Evolutionary conservation across 345 rosid species (phyloP), one percentile per base, ranked within the genome.

Genomic region (Dipteronia dyeriana): DNA sequence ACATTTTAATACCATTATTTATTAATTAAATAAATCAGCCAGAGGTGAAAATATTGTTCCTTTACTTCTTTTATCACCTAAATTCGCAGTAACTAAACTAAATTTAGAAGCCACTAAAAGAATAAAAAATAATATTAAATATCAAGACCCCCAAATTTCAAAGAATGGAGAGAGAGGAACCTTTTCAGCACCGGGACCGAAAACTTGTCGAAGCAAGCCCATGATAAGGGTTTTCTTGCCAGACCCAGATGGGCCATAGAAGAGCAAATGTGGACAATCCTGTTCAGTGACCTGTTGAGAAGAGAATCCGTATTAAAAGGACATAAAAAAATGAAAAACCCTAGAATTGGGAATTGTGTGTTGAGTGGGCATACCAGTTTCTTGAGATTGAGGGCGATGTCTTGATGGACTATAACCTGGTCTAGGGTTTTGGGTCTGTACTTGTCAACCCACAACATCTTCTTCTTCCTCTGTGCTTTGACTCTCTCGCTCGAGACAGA

Each of bases 211-310:
- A 71, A 93, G 89, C 68, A 96, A 89, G 22, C 95, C 97, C 93
- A 91, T 91, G 81, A 96, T 87, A 85, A 96, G 97, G 92, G 98
- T 96, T 94, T 96, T 96, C 91, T 96, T 96, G 85, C 99, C 99
- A 29, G 95, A 90, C 25, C 99, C 99, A 69, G 97, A 86, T 5
- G 98, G 97, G 5, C 99, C 99, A 84, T 92, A 94, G 91, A 96
- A 94, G 73, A 96, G 97, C 85, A 96, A 85, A 80, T 96, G 99
- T 4, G 97, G 99, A 68, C 97, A 96, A 78, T 96, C 98, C 75
- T 96, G 99, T 79, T 96, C 97, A 9, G 90, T 57, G 2, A 96
- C 99, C 99, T 95, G 70, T 63, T 47, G 39, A 16, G 9, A 57
- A 57, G 60, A 7, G n/a, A 53, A 53, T 9, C 12, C n/a, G 47